These are phyloP conservation scores for Pezizomycotina sp. DNA, from an alignment of 2,329 filamentous ascomycete genomes.

Conservation along the genomic window DNA sequence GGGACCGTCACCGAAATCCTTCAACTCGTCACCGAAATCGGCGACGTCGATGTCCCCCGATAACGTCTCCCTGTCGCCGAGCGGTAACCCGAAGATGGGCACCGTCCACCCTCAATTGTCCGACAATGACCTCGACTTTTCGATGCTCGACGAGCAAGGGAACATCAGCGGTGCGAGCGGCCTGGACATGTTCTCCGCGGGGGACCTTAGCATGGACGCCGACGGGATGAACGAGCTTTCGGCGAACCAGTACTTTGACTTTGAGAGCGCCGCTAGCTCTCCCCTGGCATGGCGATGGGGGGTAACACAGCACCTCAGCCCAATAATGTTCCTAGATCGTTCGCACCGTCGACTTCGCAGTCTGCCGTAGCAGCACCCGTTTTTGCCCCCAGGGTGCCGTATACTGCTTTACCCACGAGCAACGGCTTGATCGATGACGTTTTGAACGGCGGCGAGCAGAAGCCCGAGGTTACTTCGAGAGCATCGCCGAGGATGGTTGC, in stretches of 20 bases:
- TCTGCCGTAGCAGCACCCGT: no score
- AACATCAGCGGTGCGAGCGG: constrained; percentile 4
- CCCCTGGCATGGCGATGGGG: constrained; percentile 15
- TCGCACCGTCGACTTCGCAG: no score
- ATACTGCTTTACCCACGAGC: no score
- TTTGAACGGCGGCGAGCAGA: no score
- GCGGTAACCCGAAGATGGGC: constrained; percentile 16
- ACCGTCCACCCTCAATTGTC: no score
- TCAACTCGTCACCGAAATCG: constrained; percentile 17
- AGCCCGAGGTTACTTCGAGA: no score
- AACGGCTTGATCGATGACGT: no score
- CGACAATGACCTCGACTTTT: constrained; percentile 17
- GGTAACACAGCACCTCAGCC: constrained; percentile 6
- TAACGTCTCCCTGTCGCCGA: constrained; percentile 10
- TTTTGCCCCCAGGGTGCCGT: no score
- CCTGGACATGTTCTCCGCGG: constrained; percentile 13
- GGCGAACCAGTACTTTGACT: constrained; percentile 20
- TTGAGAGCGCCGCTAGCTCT: constrained; percentile 21
- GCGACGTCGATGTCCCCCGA: constrained; percentile 16
- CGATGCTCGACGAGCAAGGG: constrained; percentile 14
- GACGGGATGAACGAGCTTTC: no score
- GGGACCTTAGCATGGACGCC: no score
- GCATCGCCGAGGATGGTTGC: no score
- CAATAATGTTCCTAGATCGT: constrained; percentile 14
- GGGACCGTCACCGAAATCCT: constrained; percentile 17